phyloP scores from a whole-genome alignment of 139 green algal species.

The Medakamo hakoo region DNA sequence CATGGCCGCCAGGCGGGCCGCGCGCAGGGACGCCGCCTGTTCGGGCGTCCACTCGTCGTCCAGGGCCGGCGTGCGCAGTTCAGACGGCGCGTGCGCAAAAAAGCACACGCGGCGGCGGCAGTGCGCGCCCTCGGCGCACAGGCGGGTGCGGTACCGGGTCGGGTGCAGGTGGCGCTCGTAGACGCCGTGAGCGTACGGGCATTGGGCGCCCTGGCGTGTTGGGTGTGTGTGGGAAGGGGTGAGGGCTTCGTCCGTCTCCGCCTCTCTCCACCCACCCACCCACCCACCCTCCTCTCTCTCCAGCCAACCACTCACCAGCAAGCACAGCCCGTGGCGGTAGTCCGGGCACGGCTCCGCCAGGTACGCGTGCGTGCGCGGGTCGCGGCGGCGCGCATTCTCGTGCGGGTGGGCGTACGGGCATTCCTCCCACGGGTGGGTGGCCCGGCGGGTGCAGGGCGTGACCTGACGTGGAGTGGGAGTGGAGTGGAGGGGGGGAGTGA shows the following conservation, averaged over 20 bases:
- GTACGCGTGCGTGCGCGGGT: slow-evolving; percentile 48
- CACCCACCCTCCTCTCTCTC: too few relatives aligned
- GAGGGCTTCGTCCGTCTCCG: background rate
- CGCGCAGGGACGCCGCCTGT: slow-evolving; percentile 39
- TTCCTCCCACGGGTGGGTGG: background rate
- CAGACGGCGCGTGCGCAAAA: slow-evolving; percentile 65
- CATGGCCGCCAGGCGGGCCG: background rate
- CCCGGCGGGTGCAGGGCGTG: background rate
- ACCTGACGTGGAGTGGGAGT: background rate
- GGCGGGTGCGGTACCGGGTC: slow-evolving; percentile 63
- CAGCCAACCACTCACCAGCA: too few relatives aligned
- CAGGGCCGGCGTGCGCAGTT: slow-evolving; percentile 52
- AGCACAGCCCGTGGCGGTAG: slow-evolving; percentile 61
- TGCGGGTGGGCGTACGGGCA: background rate
- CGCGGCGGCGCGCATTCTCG: slow-evolving; percentile 64
- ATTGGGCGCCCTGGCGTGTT: slow-evolving; percentile 36
- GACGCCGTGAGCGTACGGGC: slow-evolving; percentile 74
- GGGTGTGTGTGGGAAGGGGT: background rate
- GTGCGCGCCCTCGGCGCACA: slow-evolving; percentile 68
- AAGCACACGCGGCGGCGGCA: slow-evolving; percentile 82
- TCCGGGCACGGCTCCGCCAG: slow-evolving; percentile 79
- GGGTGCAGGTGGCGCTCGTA: slow-evolving; percentile 88
- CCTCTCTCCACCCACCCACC: too few relatives aligned
- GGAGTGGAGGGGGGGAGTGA: too few relatives aligned
- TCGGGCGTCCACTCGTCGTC: slow-evolving; percentile 33